Base-by-base conservation (phyloP, 345 rosid genomes). In the Ceriops decandra region DNA sequence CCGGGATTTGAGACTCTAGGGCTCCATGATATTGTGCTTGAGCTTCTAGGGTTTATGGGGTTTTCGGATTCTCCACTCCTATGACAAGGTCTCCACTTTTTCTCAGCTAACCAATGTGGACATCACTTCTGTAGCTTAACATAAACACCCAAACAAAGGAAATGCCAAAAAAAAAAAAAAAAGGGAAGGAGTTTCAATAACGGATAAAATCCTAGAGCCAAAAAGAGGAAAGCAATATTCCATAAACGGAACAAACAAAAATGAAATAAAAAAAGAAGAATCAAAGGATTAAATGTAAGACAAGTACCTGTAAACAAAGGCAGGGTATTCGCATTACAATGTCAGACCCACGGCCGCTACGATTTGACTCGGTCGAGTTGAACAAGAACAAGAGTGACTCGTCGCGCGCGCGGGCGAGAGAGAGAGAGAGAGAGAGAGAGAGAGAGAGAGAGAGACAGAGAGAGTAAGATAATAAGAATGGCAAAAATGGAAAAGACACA, bases 21-120 rank as follows among this genome's bases (percentile, higher is more conserved):
- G 82, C 83, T 81, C 79, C 66, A 66, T 60, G 81, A 79, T 66
- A 77, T 46, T 81, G 77, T 74, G 62, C 59, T 64, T 80, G 70
- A 42, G 75, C 60, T 64, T 81, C 82, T 66, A 82, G 72, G 68
- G 83, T 77, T 81, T 74, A 83, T 54, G 77, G 77, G 78, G 74
- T 80, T 74, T 73, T 68, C 64, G 80, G 64, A 70, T 58, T 69
- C 33, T 82, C 83, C 86, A 79, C 75, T 11, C 8, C 57, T 33
- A 28, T 2, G 47, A 52, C 54, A 63, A 59, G 67, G 28, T n/a
- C 60, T 28, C 28, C 9, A 54, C 21, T 16, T 54, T 63, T 42
- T 52, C 46, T 49, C 63, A 56, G 15, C 32, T 28, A 21, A 64
- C 47, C 52, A 46, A 42, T 36, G 52, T 53, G 68, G 70, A 38